Base-by-base conservation (phyloP, 495 filamentous ascomycete species). In the Xylaria cubensis region DNA sequence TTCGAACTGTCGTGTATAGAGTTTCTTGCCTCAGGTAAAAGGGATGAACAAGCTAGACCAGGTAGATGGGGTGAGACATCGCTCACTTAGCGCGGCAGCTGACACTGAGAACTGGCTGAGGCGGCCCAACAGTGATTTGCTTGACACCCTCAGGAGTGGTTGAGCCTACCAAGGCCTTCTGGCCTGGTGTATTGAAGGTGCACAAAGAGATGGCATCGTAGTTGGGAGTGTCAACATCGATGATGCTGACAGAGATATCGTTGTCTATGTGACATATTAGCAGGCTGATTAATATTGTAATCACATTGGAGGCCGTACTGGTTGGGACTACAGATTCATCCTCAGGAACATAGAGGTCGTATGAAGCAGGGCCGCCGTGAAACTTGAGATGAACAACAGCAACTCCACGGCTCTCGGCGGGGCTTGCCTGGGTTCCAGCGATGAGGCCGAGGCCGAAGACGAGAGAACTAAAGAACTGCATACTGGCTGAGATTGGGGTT, bases 41-140 rank as follows among this genome's bases (percentile, higher is more conserved):
- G 58, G 12, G 58, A 61, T 12, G 58, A 61, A 61, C 34, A 0
- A 61, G 7, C 19, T 21, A 36, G n/a, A 7, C n/a, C 34, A 17
- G 58, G 34, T 2, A 15, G 34, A 8, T n/a, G 34, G 8, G 34
- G 13, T 8, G 15, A 21, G 19, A 10, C 0, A 13, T 51, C 13
- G 53, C 55, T 48, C 58, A 77, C 0, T 67, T 42, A 39, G 74
- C 74, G 4, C 69, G 58, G 73, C 77, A 79, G 64, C 68, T 75
- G 48, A 80, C 76, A 51, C 74, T 76, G 66, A 73, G 69, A 41
- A 80, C 73, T 13, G 73, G 76, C 70, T 77, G 74, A n/a, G 78
- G 78, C 2, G 78, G 78, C 3, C 78, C 76, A 42, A 80, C 74
- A 7, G 74, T 65, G 64, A 80, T 73, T 19, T 71, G 64, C 63